Evolutionary conservation across 2,329 filamentous ascomycete genomes (phyloP).

Genomic region (Elsinoe perseae): DNA sequence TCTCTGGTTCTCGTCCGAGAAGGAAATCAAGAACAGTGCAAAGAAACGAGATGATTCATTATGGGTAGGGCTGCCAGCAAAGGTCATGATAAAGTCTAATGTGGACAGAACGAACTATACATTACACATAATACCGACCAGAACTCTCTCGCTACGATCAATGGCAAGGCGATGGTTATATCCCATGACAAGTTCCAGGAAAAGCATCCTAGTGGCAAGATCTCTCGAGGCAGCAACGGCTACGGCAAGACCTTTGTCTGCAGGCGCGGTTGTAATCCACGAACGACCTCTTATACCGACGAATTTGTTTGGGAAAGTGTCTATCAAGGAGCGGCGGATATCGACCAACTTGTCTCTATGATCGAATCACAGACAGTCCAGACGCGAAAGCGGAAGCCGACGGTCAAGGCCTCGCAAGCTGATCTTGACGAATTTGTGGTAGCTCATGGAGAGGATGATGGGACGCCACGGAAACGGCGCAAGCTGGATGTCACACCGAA

Average conservation of each 20-base stretch:
- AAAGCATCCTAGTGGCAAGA: conserved; percentile 64
- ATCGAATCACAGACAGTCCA: conserved; percentile 67
- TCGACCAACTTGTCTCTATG: conserved; percentile 57
- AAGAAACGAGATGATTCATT: conserved; percentile 77
- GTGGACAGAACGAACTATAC: conserved; percentile 75
- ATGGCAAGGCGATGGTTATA: conserved; percentile 75
- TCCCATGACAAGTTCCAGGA: conserved; percentile 61
- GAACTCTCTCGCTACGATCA: conserved; percentile 82
- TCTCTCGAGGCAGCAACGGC: conserved; percentile 64
- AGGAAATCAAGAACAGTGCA: conserved; percentile 74
- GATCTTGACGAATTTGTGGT: conserved; percentile 41
- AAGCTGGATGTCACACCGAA: conserved; percentile 44
- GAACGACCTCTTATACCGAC: conserved; percentile 83
- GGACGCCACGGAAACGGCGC: conserved; percentile 39
- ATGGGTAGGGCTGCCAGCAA: conserved; percentile 35
- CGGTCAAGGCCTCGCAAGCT: conserved; percentile 24
- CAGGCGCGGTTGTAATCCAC: conserved; percentile 77
- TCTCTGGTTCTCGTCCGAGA: conserved; percentile 92
- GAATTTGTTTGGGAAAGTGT: conserved; percentile 89
- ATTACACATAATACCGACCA: conserved; percentile 80
- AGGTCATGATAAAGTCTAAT: conserved; percentile 18
- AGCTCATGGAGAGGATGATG: conserved; percentile 33
- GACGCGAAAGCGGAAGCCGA: conserved; percentile 48
- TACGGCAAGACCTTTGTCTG: conserved; percentile 85
- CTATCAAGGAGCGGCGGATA: conserved; percentile 59